Conservation (phyloP, 73 alveolate species). For the Stentor coeruleus region DNA sequence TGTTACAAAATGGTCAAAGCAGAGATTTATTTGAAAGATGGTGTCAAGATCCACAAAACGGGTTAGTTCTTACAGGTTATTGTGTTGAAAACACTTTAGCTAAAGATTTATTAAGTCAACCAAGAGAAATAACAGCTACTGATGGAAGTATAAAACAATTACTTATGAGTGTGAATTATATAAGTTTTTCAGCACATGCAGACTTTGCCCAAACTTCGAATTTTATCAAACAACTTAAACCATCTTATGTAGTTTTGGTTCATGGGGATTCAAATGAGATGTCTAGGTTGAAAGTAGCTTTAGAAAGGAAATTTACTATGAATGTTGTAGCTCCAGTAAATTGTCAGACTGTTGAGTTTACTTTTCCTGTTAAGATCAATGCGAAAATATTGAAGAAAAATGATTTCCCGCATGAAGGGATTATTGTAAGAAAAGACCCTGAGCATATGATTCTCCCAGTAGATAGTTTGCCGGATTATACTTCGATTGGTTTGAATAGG, state of each 20-base stretch:
- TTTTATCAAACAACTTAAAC: constrained; percentile 81
- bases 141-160: constrained; percentile 50
- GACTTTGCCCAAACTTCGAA: constrained; percentile 94
- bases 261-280: constrained; percentile 97
- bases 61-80: constrained; percentile 92
- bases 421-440: constrained; percentile 22
- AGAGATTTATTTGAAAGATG: constrained; percentile 88
- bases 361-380: constrained; percentile 18
- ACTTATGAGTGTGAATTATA: constrained; percentile 86
- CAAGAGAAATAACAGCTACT: constrained; percentile 51
- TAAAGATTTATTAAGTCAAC: constrained; percentile 77
- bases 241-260: constrained; percentile 92
- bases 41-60: constrained; percentile 83
- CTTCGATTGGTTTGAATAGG: constrained; percentile 44
- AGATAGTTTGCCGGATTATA: constrained; percentile 30
- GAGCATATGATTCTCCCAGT: constrained; percentile 27
- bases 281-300: constrained; percentile 74
- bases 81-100: constrained; percentile 96
- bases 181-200: constrained; percentile 97
- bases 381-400: background rate
- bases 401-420: constrained; percentile 21
- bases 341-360: constrained; percentile 7
- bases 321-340: constrained; percentile 16
- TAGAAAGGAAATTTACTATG: constrained; percentile 48
- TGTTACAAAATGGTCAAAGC: constrained; percentile 90